Base-by-base conservation (phyloP, 116 monocot genomes). In the Cymodocea nodosa region DNA sequence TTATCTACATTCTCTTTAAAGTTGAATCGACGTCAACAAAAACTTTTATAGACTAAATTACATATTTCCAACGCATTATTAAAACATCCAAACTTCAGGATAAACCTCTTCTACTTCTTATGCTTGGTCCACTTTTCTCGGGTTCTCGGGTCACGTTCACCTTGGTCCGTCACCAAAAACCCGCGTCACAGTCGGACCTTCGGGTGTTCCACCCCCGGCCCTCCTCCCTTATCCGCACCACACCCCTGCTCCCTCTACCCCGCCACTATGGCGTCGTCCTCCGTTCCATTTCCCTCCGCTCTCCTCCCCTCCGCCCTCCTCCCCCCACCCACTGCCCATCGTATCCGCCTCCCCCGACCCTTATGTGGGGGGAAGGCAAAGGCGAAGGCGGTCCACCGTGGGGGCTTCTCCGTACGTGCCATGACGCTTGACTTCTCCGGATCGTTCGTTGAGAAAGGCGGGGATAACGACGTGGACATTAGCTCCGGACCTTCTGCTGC, bases 361-460 rank as follows among this genome's bases (percentile, higher is more conserved):
- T 20, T 3, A 44, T 14, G 37, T 12, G 15, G 35, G 35, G 30
- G 37, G 4, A 17, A 15, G 15, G 23, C 23, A 6, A 23, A 54
- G 53, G 23, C 23, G 15, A 23, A 54, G 53, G 22, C 35, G 59
- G 6, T 23, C 58, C 20, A 54, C 51, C 16, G 48, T 58, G 35
- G 40, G 40, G 35, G 52, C 22, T 60, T 75, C 50, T 37, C 62
- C 34, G 61, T 81, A 22, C 73, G 82, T 15, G 78, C 85, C 65
- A 63, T 71, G 34, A 74, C 83, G 48, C 66, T 90, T 3, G 97
- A 88, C 64, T 91, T 97, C 73, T 84, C 91, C 4, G 85, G 85
- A 3, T 87, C 91, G 8, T 88, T 87, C 75, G 91, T 97, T 72
- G 91, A 88, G 72, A 74, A 78, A 25, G 78, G 82, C 10, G 63